phyloP scores from a whole-genome alignment of 169 alveolate genomes.

The Eimeria acervulina region DNA sequence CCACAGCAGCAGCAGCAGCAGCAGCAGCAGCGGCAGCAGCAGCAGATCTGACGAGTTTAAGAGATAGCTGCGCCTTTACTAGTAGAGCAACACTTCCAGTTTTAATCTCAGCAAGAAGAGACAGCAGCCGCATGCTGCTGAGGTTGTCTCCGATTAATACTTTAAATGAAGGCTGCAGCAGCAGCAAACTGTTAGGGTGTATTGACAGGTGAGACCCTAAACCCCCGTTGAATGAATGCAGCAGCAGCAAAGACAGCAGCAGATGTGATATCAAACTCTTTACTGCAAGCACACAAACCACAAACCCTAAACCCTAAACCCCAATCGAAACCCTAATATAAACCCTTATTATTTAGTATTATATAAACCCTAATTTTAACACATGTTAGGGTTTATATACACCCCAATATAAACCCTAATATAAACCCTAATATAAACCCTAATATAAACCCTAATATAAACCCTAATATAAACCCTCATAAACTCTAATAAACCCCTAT shows the following conservation, averaged over 20 bases:
- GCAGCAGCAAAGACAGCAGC: too few species aligned
- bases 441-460: neutral
- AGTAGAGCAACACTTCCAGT: neutral
- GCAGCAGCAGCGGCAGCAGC: too few species aligned
- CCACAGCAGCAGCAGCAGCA: too few species aligned
- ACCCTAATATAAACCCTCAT: conserved; percentile 3
- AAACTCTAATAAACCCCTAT: too few species aligned
- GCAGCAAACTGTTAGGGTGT: conserved; percentile 47
- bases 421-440: conserved; percentile 3
- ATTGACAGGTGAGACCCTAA: conserved; percentile 16
- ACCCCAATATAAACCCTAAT: too few species aligned
- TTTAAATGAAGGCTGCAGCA: conserved; percentile 43
- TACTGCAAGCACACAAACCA: neutral
- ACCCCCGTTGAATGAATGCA: too few species aligned
- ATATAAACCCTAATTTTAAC: too few species aligned
- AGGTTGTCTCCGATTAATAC: conserved; percentile 27
- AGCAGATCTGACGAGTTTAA: conserved; percentile 31
- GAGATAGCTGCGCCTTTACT: conserved; percentile 31
- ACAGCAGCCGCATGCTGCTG: conserved; percentile 14
- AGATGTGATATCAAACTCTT: too few species aligned
- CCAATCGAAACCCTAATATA: too few species aligned
- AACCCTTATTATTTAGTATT: too few species aligned
- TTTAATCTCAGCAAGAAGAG: neutral
- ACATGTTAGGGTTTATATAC: too few species aligned
- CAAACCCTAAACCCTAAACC: conserved; percentile 18